Base-by-base conservation (phyloP, 768 basidiomycete species). In the Xerocomus potaroensis region DNA sequence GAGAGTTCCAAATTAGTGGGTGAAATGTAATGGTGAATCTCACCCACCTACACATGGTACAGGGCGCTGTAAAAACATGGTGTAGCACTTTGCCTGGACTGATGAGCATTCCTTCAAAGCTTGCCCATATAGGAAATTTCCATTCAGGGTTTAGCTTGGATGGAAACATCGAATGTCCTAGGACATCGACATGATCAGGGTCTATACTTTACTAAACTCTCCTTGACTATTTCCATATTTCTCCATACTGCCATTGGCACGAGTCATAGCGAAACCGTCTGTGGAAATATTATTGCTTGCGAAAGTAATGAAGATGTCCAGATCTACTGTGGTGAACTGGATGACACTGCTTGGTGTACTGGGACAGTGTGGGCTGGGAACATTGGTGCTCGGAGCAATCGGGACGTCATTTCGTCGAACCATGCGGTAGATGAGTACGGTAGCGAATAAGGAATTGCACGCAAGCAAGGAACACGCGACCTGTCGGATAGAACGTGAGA, bases 391-490 rank as follows among this genome's bases (percentile, higher is more conserved):
- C 5, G 32, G n/a, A 27, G 35, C 18, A 3, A 8, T 24, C 19
- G 16, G 8, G 12, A 18, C n/a, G 19, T 18, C 40, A 4, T 39
- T 31, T 31, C 40, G 44, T 23, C 15, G 50, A 11, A 49, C 21
- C 30, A 40, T 16, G 6, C 49, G 53, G 43, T 50, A 56, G 22
- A 45, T 10, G 27, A 49, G 40, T 32, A 19, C 41, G 19, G 45
- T 41, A 29, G 47, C 26, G 14, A 51, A 58, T 9, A 56, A 29
- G 0, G 48, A 41, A 45, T 51, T 56, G 26, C 53, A 56, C 24
- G 50, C 47, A 11, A 53, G 47, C 12, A 55, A 27, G 23, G 48
- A 55, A 21, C 34, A 55, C 15, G 48, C 51, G 26, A 56, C 33
- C 57, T 58, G 40, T 43, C 21, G n/a, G 40, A 40, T 31, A 41